phyloP scores from a whole-genome alignment of 2,329 filamentous ascomycete species.

The Talaromyces sp. region DNA sequence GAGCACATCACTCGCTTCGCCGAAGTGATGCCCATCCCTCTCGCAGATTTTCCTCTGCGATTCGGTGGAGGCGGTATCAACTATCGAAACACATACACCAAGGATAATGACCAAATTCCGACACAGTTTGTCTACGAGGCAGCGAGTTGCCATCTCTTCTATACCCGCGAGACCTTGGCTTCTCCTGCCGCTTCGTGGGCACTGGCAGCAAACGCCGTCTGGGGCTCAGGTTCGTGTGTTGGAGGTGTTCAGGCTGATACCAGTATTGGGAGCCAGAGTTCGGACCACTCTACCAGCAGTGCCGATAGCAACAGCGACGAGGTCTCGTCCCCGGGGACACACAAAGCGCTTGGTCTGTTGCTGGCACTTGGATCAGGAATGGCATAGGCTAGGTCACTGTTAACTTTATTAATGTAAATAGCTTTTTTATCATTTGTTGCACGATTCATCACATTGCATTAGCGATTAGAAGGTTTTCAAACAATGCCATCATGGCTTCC shows the following conservation, averaged over 20 bases:
- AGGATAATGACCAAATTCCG: constrained; percentile 34
- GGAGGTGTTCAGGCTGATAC: neutral
- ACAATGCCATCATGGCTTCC: neutral
- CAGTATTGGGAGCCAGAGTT: neutral
- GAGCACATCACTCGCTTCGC: constrained; percentile 2
- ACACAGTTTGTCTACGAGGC: constrained; percentile 54
- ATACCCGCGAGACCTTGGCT: constrained; percentile 45
- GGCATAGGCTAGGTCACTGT: neutral
- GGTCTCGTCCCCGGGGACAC: neutral
- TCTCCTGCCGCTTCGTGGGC: constrained; percentile 48
- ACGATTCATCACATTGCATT: neutral
- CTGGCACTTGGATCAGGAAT: neutral
- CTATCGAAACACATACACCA: constrained; percentile 33
- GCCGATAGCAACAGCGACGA: neutral
- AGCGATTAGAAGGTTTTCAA: neutral
- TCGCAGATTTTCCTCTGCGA: neutral
- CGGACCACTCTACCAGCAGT: neutral
- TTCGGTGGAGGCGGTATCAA: constrained; percentile 23
- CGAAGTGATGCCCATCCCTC: constrained; percentile 2
- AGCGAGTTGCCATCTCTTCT: constrained; percentile 54
- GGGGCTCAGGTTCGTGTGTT: neutral
- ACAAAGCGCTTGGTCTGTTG: neutral
- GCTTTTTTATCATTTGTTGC: neutral
- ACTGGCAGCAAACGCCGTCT: constrained; percentile 25
- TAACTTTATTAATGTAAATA: neutral